Evolutionary conservation across 1,284 basidiomycete genomes (phyloP).

Genomic region (Papiliotrema nemorosa): DNA sequence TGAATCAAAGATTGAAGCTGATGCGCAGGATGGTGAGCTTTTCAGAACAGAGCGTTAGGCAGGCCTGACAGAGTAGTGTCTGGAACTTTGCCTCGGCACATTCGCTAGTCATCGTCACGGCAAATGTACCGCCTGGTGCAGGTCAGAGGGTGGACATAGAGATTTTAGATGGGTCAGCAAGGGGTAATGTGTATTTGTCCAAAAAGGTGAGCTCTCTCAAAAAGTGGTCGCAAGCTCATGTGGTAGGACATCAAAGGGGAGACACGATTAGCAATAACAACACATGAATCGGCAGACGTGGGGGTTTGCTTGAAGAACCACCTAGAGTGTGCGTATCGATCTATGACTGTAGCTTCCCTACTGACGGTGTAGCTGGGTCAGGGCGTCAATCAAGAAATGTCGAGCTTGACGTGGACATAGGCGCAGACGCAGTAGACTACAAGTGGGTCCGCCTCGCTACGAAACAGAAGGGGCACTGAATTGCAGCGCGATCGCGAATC

Average conservation of each 20-base stretch:
- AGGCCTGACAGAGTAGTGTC: constrained; percentile 57
- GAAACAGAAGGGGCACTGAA: not conserved
- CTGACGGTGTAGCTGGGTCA: constrained; percentile 24
- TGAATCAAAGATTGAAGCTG: constrained; percentile 2
- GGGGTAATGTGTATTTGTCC: constrained; percentile 85
- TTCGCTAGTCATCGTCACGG: constrained; percentile 88
- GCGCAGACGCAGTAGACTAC: constrained; percentile 97
- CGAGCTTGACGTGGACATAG: constrained; percentile 95
- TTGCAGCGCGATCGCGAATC: constrained; percentile 90
- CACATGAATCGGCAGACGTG: constrained; percentile 88
- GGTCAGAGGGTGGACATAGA: constrained; percentile 86
- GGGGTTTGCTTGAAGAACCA: constrained; percentile 91
- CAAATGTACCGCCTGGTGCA: constrained; percentile 71
- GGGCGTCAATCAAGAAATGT: constrained; percentile 62
- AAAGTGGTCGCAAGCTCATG: constrained; percentile 1
- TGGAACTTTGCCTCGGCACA: constrained; percentile 88
- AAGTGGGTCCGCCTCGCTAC: constrained; percentile 60
- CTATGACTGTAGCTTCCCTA: not conserved
- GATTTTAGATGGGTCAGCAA: constrained; percentile 82
- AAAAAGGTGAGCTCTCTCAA: constrained; percentile 58
- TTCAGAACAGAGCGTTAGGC: not conserved
- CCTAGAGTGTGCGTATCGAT: constrained; percentile 58
- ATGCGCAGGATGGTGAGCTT: constrained; percentile 36
- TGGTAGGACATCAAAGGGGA: constrained; percentile 73
- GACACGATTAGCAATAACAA: constrained; percentile 88